Base-by-base conservation (phyloP, 371 early-diverging fungal species). In the Chytridiales sp. region DNA sequence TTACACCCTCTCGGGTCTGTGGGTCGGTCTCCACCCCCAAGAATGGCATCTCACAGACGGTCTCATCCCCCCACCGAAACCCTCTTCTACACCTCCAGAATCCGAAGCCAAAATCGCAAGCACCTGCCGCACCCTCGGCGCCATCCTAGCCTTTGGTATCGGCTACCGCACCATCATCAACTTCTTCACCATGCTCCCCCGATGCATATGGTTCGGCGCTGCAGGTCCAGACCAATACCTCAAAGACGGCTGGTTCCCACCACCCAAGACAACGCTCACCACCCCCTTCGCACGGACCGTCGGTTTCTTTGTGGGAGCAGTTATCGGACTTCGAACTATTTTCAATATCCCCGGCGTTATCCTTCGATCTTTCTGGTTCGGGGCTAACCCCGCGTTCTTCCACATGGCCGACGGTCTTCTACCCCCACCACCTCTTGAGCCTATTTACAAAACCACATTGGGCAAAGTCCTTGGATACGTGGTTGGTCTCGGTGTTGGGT, bases 21-120 rank as follows among this genome's bases (percentile, higher is more conserved):
- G 48, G 48, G 26, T 30, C 29, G 48, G 48, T 4, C 9, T 6
- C 27, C 6, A 27, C 26, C 48, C 48, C 6, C 4, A 4, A 15
- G 32, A 29, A 15, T 48, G 48, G 17, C 48, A 48, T 19, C 48
- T 48, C 27, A 6, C 15, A 27, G 48, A 48, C 19, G 48, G 48
- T 48, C 8, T 48, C 13, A 15, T 48, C 27, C 27, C 48, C 6
- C n/a, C n/a, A n/a, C n/a, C n/a, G n/a, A n/a, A n/a, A n/a, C n/a
- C n/a, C n/a, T n/a, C n/a, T n/a, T n/a, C n/a, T n/a, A n/a, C n/a
- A n/a, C n/a, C n/a, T n/a, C n/a, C n/a, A n/a, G 27, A 27, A 5
- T 15, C 19, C 32, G 11, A 6, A 6, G 26, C 9, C 6, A 27
- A 48, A 15, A 5, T 48, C 19, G 15, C 48, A 6, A 6, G 32